These are phyloP conservation scores for Hermanozyma aechmeae DNA, from an alignment of 805 yeast genomes.

Conservation along the genomic window DNA sequence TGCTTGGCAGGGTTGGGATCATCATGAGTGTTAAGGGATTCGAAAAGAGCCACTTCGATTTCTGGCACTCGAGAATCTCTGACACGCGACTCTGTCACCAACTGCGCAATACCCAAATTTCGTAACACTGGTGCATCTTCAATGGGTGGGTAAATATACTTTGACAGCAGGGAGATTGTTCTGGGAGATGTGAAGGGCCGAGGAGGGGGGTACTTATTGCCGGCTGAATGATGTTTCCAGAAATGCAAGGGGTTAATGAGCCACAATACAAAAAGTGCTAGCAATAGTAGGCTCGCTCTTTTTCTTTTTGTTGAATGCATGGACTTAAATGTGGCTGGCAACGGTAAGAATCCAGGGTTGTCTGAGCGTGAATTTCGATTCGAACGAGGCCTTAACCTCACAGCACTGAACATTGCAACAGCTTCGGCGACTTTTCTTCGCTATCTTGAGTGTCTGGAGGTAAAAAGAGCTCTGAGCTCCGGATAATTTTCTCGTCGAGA, in stretches of 20 bases:
- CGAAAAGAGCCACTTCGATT: constrained; percentile 22
- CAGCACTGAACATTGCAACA: too few species aligned
- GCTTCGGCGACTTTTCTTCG: too few species aligned
- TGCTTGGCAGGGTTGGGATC: constrained; percentile 28
- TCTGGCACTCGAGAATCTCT: constrained; percentile 35
- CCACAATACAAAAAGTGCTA: constrained; percentile 8
- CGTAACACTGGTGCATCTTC: constrained; percentile 58
- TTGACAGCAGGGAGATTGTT: constrained; percentile 36
- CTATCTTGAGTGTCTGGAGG: too few species aligned
- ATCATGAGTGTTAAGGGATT: constrained; percentile 35
- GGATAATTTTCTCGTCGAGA: too few species aligned
- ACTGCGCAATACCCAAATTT: constrained; percentile 42
- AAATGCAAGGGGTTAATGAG: constrained; percentile 4
- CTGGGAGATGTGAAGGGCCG: constrained; percentile 25
- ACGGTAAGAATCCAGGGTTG: too few species aligned
- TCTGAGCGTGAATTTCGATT: too few species aligned
- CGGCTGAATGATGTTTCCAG: background rate
- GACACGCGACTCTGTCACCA: constrained; percentile 42
- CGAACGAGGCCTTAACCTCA: too few species aligned
- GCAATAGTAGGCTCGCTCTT: too few species aligned
- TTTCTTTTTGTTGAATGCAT: too few species aligned
- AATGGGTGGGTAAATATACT: constrained; percentile 63
- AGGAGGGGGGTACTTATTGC: constrained; percentile 17
- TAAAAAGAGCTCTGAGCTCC: too few species aligned
- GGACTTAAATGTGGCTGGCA: too few species aligned